A percentile compares a stretch with the other conserved stretches of the same genome.
These are phyloP conservation scores for Aspergillus kassunensis DNA, from an alignment of 495 filamentous ascomycete species.

Conservation along the genomic window DNA sequence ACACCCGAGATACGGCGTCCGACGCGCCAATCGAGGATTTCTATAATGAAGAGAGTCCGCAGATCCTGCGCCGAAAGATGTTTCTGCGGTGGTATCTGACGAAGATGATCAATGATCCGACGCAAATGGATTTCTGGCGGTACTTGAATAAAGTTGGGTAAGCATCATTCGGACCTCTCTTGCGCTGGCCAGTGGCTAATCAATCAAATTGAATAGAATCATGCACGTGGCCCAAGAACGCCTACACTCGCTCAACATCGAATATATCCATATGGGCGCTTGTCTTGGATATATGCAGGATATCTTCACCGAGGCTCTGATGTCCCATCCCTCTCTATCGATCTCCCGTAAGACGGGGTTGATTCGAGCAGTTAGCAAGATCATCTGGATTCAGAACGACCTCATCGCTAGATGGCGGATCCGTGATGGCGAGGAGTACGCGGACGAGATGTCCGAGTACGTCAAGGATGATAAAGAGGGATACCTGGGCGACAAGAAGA, in stretches of 20 bases:
- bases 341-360: slow-evolving; percentile 63
- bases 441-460: slow-evolving; percentile 52
- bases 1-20: slow-evolving; percentile 60
- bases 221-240: slow-evolving; percentile 68
- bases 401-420: slow-evolving; percentile 74
- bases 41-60: slow-evolving; percentile 60
- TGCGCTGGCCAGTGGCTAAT: slow-evolving; percentile 7
- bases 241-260: slow-evolving; percentile 62
- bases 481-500: slow-evolving; percentile 49
- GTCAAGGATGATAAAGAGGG: slow-evolving; percentile 58
- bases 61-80: slow-evolving; percentile 71
- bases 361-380: slow-evolving; percentile 58
- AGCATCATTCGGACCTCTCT: slow-evolving; percentile 2
- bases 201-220: slow-evolving; percentile 35
- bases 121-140: slow-evolving; percentile 70
- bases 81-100: slow-evolving; percentile 69
- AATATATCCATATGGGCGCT: slow-evolving; percentile 71
- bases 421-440: slow-evolving; percentile 66
- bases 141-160: slow-evolving; percentile 74
- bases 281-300: slow-evolving; percentile 68
- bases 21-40: slow-evolving; percentile 58
- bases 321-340: slow-evolving; percentile 62
- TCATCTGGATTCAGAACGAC: slow-evolving; percentile 76
- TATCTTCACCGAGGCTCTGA: slow-evolving; percentile 66
- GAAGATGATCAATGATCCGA: slow-evolving; percentile 66